Evolutionary conservation across 176 grass and related monocot genomes (phyloP), one percentile per base, ranked within the genome.

Genomic region (Phragmites australis): DNA sequence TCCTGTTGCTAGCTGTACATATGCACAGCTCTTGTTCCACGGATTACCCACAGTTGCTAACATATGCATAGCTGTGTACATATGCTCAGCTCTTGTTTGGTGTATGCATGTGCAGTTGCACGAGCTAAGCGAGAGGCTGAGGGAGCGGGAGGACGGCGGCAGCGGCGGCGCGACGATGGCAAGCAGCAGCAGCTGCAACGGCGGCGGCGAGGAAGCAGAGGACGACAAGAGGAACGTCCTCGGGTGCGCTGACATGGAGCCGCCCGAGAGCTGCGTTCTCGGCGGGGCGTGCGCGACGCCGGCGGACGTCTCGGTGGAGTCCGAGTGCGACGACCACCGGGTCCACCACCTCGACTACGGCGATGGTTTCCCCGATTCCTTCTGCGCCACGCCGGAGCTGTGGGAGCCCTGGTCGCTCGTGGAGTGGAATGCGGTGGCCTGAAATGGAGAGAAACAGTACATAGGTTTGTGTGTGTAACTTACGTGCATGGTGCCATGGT

Each of bases 361-460:
- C 53, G 79, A 53, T 19, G 64, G 22, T 6, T 91, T 86, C 72
- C 88, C 81, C 34, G 90, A 93, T 2, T 82, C 86, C 67, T 93
- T 89, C 82, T 83, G 85, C 74, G 75, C 72, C 80, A 89, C 65
- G 75, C 80, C 86, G 14, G 93, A 97, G 81, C 79, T 90, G 14
- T 97, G 93, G 93, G 93, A 93, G 59, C 74, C 74, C 14, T 97
- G 93, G 93, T 90, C 90, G 71, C 65, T 83, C 5, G 23, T 90
- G 45, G 90, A 89, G 78, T 87, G 89, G 88, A 93, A 90, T 84
- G 89, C 72, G 56, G 83, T 89, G 41, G 88, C 86, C 34, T 90
- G 81, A 90, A 23, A 70, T 7, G 48, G 30, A 18, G 0, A 9
- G 39, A n/a, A 75, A 51, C 39, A 77, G 73, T 66, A 73, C 49